Evolutionary conservation across 257 asterid species (phyloP), one percentile per base, ranked within the genome.

Genomic region (Scutellaria galericulata): DNA sequence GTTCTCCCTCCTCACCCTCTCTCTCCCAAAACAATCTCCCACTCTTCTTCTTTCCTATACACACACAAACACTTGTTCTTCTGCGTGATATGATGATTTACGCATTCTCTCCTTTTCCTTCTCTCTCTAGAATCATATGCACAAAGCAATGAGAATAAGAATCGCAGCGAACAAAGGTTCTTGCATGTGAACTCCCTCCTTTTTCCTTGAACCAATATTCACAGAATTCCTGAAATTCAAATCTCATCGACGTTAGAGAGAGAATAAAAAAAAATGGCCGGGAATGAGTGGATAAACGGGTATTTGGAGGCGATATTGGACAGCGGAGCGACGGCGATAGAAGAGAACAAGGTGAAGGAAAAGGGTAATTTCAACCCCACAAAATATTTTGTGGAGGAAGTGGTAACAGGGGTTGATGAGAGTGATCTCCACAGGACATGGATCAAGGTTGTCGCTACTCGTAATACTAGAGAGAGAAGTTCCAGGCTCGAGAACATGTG

Each of bases 401-500:
- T 85, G 45, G 80, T 89, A 69, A 87, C 81, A 51, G 80, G 87
- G 78, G 87, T 82, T 41, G 91, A 89, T 74, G 93, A 89, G 77
- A 72, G 88, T 47, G 93, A 89, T 77, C 91, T 89, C 54, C 80
- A 87, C 52, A 81, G 84, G 13, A 82, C 91, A 12, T 89, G 93
- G 96, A 76, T 86, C 70, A 85, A 85, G 91, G 93, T 86, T 61
- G 82, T 84, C 73, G 89, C 96, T 41, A 84, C 90, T 59, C 83
- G 89, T 57, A 83, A 79, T 60, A 87, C 77, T 79, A 31, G 37
- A 75, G 97, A 93, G 91, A 87, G 98, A 87, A 93, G 91, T 71
- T 91, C 98, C 37, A 80, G 93, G 86, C 89, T 89, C 2, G 96
- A 86, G 83, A 85, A 85, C 63, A 86, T 87, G 90, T 89, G 92